Evolutionary conservation across 1,284 basidiomycete genomes (phyloP), one percentile per base, ranked within the genome.

Genomic region (Athelia sp.): DNA sequence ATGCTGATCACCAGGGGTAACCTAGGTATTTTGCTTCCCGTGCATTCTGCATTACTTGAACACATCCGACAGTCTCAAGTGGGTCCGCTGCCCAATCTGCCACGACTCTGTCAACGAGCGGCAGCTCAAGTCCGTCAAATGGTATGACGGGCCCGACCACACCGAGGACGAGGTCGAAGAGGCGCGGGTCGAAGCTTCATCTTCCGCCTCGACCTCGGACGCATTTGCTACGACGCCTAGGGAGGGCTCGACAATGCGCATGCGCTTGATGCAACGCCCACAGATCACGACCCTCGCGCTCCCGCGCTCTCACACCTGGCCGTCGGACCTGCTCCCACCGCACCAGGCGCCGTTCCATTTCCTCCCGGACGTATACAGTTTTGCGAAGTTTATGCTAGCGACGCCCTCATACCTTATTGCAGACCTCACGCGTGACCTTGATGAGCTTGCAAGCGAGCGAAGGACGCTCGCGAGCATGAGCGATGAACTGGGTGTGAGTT

Each of bases 241-340:
- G 26, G 65, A 73, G 18, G 84, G 82, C 17, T 76, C 82, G 21
- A 72, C 66, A 9, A 70, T 96, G 57, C 82, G 82, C 38, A 89
- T 99, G 86, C 86, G 94, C 17, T 79, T 99, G 3, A 84, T 99
- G 57, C 88, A 95, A 60, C 83, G 96, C 6, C 95, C 95, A 3
- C 91, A 93, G 61, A 91, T 97, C 59, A 95, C 93, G 3, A 97
- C 93, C 0, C 78, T 99, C n/a, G 95, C 97, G 2, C 75, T 99
- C 11, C 96, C 96, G 42, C 84, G 91, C 23, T 96, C 95, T 0
- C 63, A 74, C 8, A 93, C 93, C 1, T 99, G 95, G 94, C 96
- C 93, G 13, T 97, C 90, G 3, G 90, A 93, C 53, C 77, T 93
- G 0, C 71, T 98, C n/a, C 86, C 90, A 10, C 87, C 91, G 14